Evolutionary conservation across 2,329 filamentous ascomycete genomes (phyloP), one percentile per base, ranked within the genome.

Genomic region (Venturia pyrina): DNA sequence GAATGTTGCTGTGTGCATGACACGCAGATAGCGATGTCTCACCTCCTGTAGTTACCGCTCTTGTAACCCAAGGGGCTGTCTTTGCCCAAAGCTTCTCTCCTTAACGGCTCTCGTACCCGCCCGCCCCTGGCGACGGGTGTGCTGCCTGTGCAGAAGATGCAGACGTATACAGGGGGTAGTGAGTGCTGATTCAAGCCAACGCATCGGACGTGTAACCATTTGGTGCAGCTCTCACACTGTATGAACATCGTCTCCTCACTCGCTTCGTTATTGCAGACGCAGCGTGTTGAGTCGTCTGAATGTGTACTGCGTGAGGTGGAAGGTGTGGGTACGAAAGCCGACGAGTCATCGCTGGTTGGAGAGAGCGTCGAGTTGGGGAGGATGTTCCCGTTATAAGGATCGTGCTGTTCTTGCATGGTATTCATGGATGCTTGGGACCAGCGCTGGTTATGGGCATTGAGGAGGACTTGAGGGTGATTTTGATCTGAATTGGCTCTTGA

Each of bases 161-260:
- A 78, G 1, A 78, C 73, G 62, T 75, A 78, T 5, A 77, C 75
- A 0, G 74, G 70, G 6, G 76, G 76, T 74, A 82, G 73, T 64
- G 78, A 79, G 46, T 78, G 76, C 21, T 77, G 73, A 66, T 81
- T 79, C 19, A 86, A 73, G 1, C 84, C 83, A 28, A 86, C 78
- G 69, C 85, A 88, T 65, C 78, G 78, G 41, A 82, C 81, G 70
- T 88, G 85, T 40, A 85, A 76, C 82, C 83, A 87, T 69, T 86
- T 85, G n/a, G 78, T 82, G 75, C 85, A 88, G 32, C 82, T 83
- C 72, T 85, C 82, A 74, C 85, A 88, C 76, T 86, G 84, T 60
- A 87, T 80, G 81, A 87, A 84, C 40, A 82, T 72, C 69, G 81
- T 79, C 28, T 81, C 82, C 65, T 81, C 80, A 64, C 81, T 83